These are phyloP conservation scores for Lipomyces sp. DNA, from an alignment of 805 yeast genomes.

Conservation along the genomic window DNA sequence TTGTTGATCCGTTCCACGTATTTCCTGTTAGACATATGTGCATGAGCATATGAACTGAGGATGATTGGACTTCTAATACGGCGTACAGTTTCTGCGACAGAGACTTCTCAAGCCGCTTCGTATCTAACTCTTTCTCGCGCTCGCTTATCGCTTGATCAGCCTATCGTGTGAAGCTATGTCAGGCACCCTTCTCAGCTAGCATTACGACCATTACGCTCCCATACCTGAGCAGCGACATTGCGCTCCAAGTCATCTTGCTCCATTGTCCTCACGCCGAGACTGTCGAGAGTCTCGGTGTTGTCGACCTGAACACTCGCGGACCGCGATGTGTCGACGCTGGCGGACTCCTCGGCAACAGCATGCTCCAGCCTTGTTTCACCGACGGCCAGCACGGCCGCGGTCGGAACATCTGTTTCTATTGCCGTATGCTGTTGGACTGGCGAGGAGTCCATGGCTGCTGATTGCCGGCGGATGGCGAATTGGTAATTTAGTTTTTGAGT, in stretches of 20 bases:
- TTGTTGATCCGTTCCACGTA: slow-evolving; percentile 44
- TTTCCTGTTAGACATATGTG: slow-evolving; percentile 33
- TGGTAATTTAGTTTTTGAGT: too few relatives aligned
- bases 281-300: slow-evolving; percentile 32
- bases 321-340: neutral
- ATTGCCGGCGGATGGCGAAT: too few relatives aligned
- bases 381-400: neutral
- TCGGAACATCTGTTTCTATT: too few relatives aligned
- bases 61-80: too few relatives aligned
- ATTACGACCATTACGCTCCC: neutral
- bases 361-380: neutral
- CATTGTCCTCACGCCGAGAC: slow-evolving; percentile 57
- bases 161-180: slow-evolving; percentile 35
- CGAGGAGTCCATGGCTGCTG: too few relatives aligned
- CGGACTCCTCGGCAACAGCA: neutral
- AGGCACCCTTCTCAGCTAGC: neutral
- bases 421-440: too few relatives aligned
- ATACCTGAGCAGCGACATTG: slow-evolving; percentile 51
- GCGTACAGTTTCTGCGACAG: slow-evolving; percentile 41
- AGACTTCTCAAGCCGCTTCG: slow-evolving; percentile 69
- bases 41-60: too few relatives aligned
- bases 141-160: slow-evolving; percentile 61
- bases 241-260: slow-evolving; percentile 80
- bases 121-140: slow-evolving; percentile 70
- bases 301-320: neutral